A percentile compares a stretch with the other conserved stretches of the same genome.
Evolutionary conservation across 2,329 filamentous ascomycete genomes (phyloP).

Genomic region (Fusarium sp.): DNA sequence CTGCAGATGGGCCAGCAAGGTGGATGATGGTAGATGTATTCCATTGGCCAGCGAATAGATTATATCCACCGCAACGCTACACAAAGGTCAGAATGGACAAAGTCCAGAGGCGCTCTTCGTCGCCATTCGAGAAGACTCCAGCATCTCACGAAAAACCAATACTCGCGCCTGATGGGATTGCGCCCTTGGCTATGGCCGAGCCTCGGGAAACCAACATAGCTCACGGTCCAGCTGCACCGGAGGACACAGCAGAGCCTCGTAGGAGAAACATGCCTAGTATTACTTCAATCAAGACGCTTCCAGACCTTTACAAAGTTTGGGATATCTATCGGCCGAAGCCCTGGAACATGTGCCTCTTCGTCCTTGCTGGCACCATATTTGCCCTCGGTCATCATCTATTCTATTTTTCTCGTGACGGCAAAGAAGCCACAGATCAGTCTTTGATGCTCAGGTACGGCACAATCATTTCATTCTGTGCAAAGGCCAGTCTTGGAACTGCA

Average conservation of each 20-base stretch:
- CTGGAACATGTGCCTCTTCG: constrained; percentile 17
- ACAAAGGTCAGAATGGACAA: background rate
- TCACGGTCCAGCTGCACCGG: background rate
- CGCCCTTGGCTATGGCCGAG: background rate
- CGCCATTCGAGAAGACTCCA: background rate
- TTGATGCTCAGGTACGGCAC: constrained; percentile 18
- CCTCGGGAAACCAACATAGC: background rate
- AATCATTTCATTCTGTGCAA: constrained; percentile 5
- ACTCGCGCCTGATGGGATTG: background rate
- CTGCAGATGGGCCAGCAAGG: background rate
- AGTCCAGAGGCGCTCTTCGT: background rate
- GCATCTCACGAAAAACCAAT: background rate
- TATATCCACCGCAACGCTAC: too few species aligned
- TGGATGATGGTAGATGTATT: too few species aligned
- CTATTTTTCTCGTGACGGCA: background rate
- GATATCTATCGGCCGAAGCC: background rate
- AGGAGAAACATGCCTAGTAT: background rate
- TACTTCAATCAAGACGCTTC: background rate
- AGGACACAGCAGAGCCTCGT: background rate
- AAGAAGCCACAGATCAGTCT: background rate
- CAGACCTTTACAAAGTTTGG: background rate
- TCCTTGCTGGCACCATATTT: background rate
- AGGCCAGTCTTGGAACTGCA: constrained; percentile 1
- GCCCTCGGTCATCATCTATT: constrained; percentile 16
- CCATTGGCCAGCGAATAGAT: too few species aligned